These are phyloP conservation scores for Yamadazyma mexicana DNA, from an alignment of 1,139 yeast species.

Conservation along the genomic window DNA sequence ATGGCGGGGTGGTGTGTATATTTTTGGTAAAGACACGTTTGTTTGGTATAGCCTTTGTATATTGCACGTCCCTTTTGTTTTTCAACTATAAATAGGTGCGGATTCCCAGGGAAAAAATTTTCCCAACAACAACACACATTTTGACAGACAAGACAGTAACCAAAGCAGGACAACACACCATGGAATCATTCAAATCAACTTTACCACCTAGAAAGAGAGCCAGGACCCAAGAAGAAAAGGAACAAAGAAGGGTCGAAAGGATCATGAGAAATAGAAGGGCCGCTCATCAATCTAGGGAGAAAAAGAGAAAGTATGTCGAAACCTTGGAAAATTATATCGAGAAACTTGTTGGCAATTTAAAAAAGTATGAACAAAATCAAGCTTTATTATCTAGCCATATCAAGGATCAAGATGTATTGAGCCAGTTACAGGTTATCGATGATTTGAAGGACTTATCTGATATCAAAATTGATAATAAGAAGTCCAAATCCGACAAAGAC, in stretches of 20 bases:
- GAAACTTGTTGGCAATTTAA: constrained; percentile 44
- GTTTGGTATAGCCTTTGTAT: background rate
- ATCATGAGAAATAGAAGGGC: constrained; percentile 93
- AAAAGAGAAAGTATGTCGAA: constrained; percentile 91
- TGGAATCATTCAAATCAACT: constrained; percentile 34
- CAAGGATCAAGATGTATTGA: constrained; percentile 4
- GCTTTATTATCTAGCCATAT: constrained; percentile 7
- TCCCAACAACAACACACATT: constrained; percentile 1
- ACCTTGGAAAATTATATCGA: constrained; percentile 68
- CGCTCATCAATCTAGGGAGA: constrained; percentile 96
- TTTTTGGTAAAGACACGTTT: background rate
- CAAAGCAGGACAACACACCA: constrained; percentile 4
- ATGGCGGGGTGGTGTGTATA: no score
- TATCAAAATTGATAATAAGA: constrained; percentile 11
- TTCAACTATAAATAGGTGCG: background rate
- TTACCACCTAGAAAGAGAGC: constrained; percentile 97
- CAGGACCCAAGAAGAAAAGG: constrained; percentile 94
- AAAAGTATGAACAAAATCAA: constrained; percentile 15
- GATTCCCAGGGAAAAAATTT: constrained; percentile 1
- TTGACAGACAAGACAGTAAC: constrained; percentile 1
- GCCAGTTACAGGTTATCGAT: constrained; percentile 7
- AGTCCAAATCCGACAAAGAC: background rate
- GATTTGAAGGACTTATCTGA: constrained; percentile 10
- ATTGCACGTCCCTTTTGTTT: background rate
- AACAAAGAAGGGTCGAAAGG: constrained; percentile 90